phyloP scores from a whole-genome alignment of 768 basidiomycete genomes.

The Nevesoporus exiguus region DNA sequence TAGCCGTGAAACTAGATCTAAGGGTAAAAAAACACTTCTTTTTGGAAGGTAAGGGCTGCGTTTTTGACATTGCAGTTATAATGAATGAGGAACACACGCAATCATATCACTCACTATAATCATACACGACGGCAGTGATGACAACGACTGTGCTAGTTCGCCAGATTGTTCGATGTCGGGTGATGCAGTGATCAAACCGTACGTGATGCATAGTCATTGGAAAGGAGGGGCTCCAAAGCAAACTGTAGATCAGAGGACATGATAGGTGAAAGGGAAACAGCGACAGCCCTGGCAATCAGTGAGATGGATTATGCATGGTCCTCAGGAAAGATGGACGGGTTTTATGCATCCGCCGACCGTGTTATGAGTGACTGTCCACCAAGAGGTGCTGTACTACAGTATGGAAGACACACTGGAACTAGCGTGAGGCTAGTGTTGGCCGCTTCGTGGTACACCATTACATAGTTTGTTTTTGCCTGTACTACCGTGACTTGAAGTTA shows the following conservation, averaged over 20 bases:
- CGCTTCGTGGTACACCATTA: too few species aligned
- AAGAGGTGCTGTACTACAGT: too few species aligned
- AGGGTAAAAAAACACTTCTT: not conserved
- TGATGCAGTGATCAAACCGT: not conserved
- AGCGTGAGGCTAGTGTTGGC: too few species aligned
- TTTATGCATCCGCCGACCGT: too few species aligned
- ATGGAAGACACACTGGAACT: too few species aligned
- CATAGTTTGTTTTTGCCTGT: too few species aligned
- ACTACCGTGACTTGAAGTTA: too few species aligned
- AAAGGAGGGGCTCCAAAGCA: not conserved
- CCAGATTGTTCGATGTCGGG: not conserved
- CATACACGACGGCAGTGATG: not conserved
- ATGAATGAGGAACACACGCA: not conserved
- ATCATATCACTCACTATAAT: not conserved
- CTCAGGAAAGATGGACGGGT: not conserved
- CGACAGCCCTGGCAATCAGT: not conserved
- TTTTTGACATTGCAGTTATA: not conserved
- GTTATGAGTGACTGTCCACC: too few species aligned
- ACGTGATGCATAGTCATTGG: not conserved
- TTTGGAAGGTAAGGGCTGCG: not conserved
- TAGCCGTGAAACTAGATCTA: not conserved
- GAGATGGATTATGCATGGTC: not conserved
- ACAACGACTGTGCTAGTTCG: not conserved
- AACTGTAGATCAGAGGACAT: not conserved
- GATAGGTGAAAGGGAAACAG: not conserved